phyloP scores from a whole-genome alignment of 306 rosid species.

The Nissolia schottii region DNA sequence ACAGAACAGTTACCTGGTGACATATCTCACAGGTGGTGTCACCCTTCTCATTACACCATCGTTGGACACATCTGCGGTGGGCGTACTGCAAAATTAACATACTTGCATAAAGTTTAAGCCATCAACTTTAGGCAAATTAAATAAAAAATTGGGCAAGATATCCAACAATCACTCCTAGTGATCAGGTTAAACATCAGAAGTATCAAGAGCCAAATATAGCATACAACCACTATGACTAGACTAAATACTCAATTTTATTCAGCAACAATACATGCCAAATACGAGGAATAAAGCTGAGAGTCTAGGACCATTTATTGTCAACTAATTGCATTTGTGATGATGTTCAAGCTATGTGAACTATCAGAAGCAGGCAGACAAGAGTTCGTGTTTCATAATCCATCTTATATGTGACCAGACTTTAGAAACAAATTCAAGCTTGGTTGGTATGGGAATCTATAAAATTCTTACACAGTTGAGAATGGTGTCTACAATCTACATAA shows the following conservation, averaged over 20 bases:
- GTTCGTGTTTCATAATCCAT: background rate
- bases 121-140: constrained; percentile 6
- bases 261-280: background rate
- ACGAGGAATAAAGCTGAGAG: background rate
- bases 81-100: constrained; percentile 67
- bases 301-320: background rate
- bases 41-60: constrained; percentile 98
- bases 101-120: background rate
- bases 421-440: background rate
- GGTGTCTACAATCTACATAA: background rate
- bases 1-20: constrained; percentile 60
- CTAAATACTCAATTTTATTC: background rate
- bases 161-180: background rate
- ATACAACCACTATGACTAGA: background rate
- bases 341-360: background rate
- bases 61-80: constrained; percentile 84
- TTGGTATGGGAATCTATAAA: background rate
- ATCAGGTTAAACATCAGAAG: background rate
- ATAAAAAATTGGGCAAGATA: background rate
- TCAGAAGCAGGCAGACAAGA: background rate
- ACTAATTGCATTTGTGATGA: background rate
- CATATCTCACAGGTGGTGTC: constrained; percentile 93
- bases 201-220: background rate
- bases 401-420: background rate
- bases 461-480: background rate